Evolutionary conservation across 441 rosid genomes (phyloP), one percentile per base, ranked within the genome.

Genomic region (Jatropha multifida): DNA sequence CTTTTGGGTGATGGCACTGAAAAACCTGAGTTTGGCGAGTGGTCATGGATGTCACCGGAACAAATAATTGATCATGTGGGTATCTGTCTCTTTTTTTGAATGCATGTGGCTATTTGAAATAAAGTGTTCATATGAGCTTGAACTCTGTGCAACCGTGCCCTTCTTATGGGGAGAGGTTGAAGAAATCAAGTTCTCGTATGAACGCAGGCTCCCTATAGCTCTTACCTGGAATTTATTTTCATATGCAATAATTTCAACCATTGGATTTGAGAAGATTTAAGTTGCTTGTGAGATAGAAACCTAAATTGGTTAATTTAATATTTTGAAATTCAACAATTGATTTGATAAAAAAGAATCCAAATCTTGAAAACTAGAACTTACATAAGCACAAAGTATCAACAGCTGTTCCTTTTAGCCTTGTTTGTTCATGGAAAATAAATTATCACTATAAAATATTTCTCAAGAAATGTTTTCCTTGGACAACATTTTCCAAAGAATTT

Each of bases 11-110:
- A 93, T 70, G 93, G 93, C 68, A 80, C 85, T 15, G 98, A 92
- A 88, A 88, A 89, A 78, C 91, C 98, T 0, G 99, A 95, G 82
- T 95, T 95, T 71, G 89, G 94, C 4, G 85, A 88, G 77, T 92
- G 98, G 97, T 77, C 87, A 7, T 93, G 99, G 99, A 79, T 90
- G 78, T 82, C 91, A 5, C 94, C 94, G 6, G 91, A 90, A 42
- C 85, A 92, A 82, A 62, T 92, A 55, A 58, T 90, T 48, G 90
- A 90, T 65, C 88, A 17, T 32, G 98, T 89, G 76, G 51, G 96
- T 85, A 13, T 54, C 51, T 14, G 37, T 77, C 49, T 48, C 64
- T 61, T 20, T 7, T 11, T 51, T 15, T 12, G 23, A 37, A 4
- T 48, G 37, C 18, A 68, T 6, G 1, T 68, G 26, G 49, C n/a